These are phyloP conservation scores for Curvularia spicifera DNA, from an alignment of 2,329 filamentous ascomycete species.

Conservation along the genomic window DNA sequence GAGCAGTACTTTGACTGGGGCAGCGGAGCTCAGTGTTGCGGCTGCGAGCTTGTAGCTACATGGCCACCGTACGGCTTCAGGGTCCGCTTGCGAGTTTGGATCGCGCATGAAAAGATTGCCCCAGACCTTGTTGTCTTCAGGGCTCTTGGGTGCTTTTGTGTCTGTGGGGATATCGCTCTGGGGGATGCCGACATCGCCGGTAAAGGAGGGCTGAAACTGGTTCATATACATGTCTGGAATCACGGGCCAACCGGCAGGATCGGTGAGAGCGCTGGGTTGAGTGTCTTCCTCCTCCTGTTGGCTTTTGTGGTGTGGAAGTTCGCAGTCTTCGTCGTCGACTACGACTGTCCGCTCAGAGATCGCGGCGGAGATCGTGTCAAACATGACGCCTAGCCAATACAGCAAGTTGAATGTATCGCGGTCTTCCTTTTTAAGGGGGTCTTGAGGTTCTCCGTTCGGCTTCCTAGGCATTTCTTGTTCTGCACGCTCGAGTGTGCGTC, in stretches of 20 bases:
- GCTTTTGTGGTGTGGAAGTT: conserved; percentile 34
- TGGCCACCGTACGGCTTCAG: conserved; percentile 12
- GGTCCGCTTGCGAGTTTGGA: neutral
- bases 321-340: conserved; percentile 56
- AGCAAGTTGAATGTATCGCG: conserved; percentile 59
- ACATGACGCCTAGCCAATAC: conserved; percentile 66
- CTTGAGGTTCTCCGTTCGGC: conserved; percentile 18
- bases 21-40: conserved; percentile 14
- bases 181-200: too few species aligned
- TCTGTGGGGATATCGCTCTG: neutral
- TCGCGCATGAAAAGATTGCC: conserved; percentile 15
- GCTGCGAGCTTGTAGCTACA: conserved; percentile 17
- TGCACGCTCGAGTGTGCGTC: conserved; percentile 10
- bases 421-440: conserved; percentile 42
- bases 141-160: conserved; percentile 47
- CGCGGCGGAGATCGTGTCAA: conserved; percentile 63
- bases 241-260: neutral
- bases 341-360: conserved; percentile 58
- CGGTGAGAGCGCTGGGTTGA: neutral
- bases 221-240: conserved; percentile 17
- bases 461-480: conserved; percentile 18
- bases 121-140: conserved; percentile 25
- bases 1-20: conserved; percentile 15
- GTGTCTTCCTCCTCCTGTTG: neutral
- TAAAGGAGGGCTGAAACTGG: neutral